Evolutionary conservation across 1,139 yeast species (phyloP).

Genomic region (Kodamaea arcana): DNA sequence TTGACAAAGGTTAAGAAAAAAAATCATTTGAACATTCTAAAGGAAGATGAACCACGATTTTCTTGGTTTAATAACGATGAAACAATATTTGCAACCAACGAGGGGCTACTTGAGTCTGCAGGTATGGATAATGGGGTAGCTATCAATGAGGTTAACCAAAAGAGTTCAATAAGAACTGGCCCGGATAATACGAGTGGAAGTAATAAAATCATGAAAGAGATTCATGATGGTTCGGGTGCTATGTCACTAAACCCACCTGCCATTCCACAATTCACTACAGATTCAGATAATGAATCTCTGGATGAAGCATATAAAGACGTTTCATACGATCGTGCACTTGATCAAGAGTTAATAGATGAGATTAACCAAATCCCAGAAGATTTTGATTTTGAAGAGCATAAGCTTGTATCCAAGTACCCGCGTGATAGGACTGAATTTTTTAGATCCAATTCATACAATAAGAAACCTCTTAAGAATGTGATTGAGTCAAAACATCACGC

Average conservation of each 20-base stretch:
- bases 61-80: constrained; percentile 40
- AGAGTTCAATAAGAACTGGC: not conserved
- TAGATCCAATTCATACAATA: constrained; percentile 36
- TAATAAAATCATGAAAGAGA: not conserved
- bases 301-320: constrained; percentile 10
- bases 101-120: not conserved
- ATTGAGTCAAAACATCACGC: constrained; percentile 21
- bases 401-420: constrained; percentile 8
- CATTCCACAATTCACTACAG: not conserved
- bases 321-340: constrained; percentile 19
- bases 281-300: constrained; percentile 4
- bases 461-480: constrained; percentile 31
- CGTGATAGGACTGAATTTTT: constrained; percentile 12
- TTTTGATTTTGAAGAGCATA: constrained; percentile 45
- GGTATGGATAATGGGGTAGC: not conserved
- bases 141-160: not conserved
- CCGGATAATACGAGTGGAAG: not conserved
- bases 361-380: constrained; percentile 58
- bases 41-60: constrained; percentile 17
- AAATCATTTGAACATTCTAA: constrained; percentile 2
- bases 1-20: constrained; percentile 6
- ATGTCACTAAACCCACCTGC: not conserved
- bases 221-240: not conserved
- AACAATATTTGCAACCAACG: constrained; percentile 5
- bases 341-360: constrained; percentile 46